These are phyloP conservation scores for Biscutella laevigata DNA, from an alignment of 441 rosid species.

Conservation along the genomic window DNA sequence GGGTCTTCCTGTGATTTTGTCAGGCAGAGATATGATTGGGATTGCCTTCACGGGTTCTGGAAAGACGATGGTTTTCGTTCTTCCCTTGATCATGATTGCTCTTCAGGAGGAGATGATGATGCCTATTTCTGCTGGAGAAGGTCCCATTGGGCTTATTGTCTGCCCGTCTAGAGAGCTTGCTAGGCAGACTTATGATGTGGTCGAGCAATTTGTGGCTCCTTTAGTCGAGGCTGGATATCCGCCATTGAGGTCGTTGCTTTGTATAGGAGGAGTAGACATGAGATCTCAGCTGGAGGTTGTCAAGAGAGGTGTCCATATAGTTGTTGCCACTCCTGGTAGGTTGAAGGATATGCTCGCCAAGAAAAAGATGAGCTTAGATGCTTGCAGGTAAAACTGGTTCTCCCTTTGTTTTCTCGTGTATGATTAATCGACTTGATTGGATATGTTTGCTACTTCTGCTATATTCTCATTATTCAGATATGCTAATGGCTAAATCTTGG, in stretches of 20 bases:
- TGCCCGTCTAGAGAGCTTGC: slow-evolving; percentile 85
- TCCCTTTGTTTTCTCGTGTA: background rate
- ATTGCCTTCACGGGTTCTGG: slow-evolving; percentile 80
- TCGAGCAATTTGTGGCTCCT: slow-evolving; percentile 61
- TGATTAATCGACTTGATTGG: background rate
- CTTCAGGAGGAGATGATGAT: slow-evolving; percentile 72
- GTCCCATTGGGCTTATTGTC: slow-evolving; percentile 60
- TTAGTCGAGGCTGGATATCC: slow-evolving; percentile 58
- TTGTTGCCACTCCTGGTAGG: slow-evolving; percentile 85
- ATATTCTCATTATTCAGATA: background rate
- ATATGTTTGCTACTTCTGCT: background rate
- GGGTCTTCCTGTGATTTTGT: slow-evolving; percentile 73
- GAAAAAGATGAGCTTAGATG: slow-evolving; percentile 75
- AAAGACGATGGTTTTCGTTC: slow-evolving; percentile 67
- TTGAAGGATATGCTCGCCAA: slow-evolving; percentile 92
- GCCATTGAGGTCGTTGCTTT: slow-evolving; percentile 64
- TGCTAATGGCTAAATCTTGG: background rate
- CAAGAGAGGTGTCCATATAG: slow-evolving; percentile 79
- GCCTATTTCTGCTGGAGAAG: slow-evolving; percentile 63
- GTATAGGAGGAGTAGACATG: slow-evolving; percentile 92
- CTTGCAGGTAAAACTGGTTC: slow-evolving; percentile 47
- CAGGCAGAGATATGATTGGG: slow-evolving; percentile 86
- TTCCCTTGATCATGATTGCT: slow-evolving; percentile 72
- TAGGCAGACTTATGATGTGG: slow-evolving; percentile 80
- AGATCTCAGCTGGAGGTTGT: slow-evolving; percentile 75